Percentiles rank a stretch among this genome's conserved stretches.
Conservation (phyloP, 179 eudicot species). For the Beta lomatogona region DNA sequence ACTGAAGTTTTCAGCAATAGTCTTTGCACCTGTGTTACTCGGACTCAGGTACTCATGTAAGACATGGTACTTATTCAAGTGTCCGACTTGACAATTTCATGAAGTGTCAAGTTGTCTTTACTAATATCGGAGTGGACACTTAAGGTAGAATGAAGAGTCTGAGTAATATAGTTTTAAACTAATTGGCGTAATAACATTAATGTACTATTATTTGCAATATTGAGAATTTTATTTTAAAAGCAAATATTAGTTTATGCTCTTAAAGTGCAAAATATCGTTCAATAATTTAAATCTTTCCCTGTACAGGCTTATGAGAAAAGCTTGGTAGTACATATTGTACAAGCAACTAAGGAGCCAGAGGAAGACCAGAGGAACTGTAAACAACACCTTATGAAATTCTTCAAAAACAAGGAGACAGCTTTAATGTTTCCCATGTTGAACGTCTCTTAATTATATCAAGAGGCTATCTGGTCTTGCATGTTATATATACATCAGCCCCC, state of each 20-base stretch:
- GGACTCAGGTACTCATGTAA: no score
- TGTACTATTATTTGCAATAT: no score
- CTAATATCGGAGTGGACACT: no score
- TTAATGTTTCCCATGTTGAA: slow-evolving; percentile 32
- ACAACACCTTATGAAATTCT: slow-evolving; percentile 31
- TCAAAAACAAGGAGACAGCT: slow-evolving; percentile 25
- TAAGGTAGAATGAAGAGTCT: no score
- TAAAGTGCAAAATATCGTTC: not conserved
- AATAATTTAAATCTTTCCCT: not conserved
- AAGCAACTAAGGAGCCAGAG: slow-evolving; percentile 35
- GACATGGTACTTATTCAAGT: no score
- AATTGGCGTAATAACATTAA: no score
- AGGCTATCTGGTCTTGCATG: not conserved
- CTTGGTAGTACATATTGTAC: slow-evolving; percentile 46
- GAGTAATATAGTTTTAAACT: no score
- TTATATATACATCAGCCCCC: not conserved
- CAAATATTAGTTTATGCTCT: not conserved
- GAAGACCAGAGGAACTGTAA: slow-evolving; percentile 38
- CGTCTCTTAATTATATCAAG: slow-evolving; percentile 26
- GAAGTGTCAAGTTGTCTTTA: no score
- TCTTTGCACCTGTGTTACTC: no score
- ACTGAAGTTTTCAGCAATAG: no score
- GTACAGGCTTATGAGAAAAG: slow-evolving; percentile 52
- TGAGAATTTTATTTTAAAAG: not conserved
- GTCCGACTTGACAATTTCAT: no score